Conservation (phyloP, 345 rosid genomes). For the Pelargonium nanum region DNA sequence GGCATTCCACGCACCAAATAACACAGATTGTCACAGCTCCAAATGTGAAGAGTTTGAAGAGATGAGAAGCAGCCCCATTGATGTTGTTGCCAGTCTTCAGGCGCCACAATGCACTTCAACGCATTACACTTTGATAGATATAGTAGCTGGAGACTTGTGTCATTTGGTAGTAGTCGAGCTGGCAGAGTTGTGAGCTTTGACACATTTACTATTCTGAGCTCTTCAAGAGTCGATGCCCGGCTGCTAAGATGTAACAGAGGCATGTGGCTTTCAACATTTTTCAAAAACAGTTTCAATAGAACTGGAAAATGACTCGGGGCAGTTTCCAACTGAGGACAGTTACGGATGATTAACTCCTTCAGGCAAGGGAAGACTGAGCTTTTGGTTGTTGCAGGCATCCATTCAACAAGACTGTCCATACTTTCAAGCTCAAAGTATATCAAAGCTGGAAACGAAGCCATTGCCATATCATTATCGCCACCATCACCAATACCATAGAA, state of each 20-base stretch:
- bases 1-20: too few species aligned
- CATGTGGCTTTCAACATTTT: not conserved
- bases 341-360: not conserved
- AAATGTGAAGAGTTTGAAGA: not conserved
- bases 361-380: constrained; percentile 10
- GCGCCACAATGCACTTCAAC: too few species aligned
- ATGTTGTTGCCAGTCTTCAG: too few species aligned
- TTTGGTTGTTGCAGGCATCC: not conserved
- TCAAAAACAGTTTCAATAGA: not conserved
- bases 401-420: constrained; percentile 4
- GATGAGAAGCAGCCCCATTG: not conserved
- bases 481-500: not conserved
- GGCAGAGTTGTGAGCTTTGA: too few species aligned
- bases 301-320: constrained; percentile 1
- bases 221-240: too few species aligned
- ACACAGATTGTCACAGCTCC: not conserved
- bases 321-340: not conserved
- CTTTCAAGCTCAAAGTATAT: not conserved
- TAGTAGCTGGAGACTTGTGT: too few species aligned
- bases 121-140: too few species aligned
- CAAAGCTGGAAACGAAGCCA: constrained; percentile 10
- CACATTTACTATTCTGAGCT: too few species aligned
- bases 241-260: not conserved
- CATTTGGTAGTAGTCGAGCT: too few species aligned
- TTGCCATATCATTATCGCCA: not conserved